Percentiles rank a stretch among this genome's conserved stretches.
Conservation (phyloP, 768 basidiomycete species). For the Leccinum obscurum region DNA sequence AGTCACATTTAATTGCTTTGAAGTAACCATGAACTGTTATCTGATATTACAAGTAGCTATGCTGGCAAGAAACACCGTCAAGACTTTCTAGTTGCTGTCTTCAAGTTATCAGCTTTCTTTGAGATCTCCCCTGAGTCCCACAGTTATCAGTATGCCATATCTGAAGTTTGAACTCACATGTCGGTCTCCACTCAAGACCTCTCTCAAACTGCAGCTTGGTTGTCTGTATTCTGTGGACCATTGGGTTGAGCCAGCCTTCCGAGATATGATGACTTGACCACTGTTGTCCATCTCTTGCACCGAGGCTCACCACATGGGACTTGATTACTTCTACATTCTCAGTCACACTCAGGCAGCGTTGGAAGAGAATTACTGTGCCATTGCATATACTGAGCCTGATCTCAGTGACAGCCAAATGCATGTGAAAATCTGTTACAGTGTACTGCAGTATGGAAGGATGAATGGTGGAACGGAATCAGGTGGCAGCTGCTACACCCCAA, state of each 20-base stretch:
- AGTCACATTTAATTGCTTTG: too few species aligned
- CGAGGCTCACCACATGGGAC: conserved; percentile 6
- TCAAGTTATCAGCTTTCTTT: too few species aligned
- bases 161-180: conserved; percentile 1
- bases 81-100: too few species aligned
- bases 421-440: background rate
- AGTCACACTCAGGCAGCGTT: conserved; percentile 2
- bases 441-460: background rate
- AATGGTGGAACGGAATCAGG: conserved; percentile 15
- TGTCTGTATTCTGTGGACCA: conserved; percentile 4
- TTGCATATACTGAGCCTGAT: conserved; percentile 3
- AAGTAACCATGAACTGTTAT: too few species aligned
- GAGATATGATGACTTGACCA: background rate
- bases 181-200: fast-evolving
- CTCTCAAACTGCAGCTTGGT: conserved; percentile 11
- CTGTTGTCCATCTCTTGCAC: background rate
- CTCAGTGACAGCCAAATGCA: background rate
- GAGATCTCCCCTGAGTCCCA: too few species aligned
- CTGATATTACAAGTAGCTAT: too few species aligned
- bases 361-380: background rate
- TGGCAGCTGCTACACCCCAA: conserved; percentile 7
- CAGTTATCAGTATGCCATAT: too few species aligned
- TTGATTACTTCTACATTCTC: conserved; percentile 3
- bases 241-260: conserved; percentile 10
- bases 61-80: too few species aligned